Base-by-base conservation (phyloP, 2,329 filamentous ascomycete genomes). In the Monilinia aucupariae region DNA sequence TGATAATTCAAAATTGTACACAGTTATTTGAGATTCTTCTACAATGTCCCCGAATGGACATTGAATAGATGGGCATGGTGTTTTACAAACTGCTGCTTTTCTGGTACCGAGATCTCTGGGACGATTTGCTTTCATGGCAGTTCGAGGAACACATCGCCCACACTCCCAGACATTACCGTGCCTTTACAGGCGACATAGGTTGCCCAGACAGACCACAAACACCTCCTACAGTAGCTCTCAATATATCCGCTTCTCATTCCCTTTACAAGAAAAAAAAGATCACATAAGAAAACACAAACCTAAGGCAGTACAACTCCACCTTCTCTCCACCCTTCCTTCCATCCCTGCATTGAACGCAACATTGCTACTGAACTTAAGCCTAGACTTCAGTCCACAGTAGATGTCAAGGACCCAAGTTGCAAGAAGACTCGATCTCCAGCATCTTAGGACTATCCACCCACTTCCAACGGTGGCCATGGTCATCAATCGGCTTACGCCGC, bases 371-470 rank as follows among this genome's bases (percentile, higher is more conserved):
- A 30, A 34, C 30, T 12, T 45, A 27, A 45, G 32, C 53, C 51
- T 27, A 20, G n/a, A 47, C 30, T 12, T 45, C 20, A 17, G 10
- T 47, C 27, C 53, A 56, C 53, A 34, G 39, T 45, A 45, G 39
- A 47, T 39, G 17, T 56, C 53, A 56, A 56, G 30, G 41, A 34
- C 39, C 27, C 7, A 45, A 22, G 30, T 20, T 45, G 53, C 27
- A 45, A 56, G 53, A 56, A 56, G 53, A 56, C 41, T 34, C 13
- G 51, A 54, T 56, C 53, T 56, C 41, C 41, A 45, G 41, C 53
- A 56, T 45, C 53, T 32, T 45, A 27, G 39, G 53, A 45, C 41
- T 30, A 15, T 56, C 41, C 53, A 4, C 20, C 53, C 53, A 56
- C 20, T 56, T 45, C 32, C 53, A 45, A 17, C 27, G 41, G 53